Evolutionary conservation across 2,329 filamentous ascomycete genomes (phyloP).

Genomic region (Clarireedia sp.): DNA sequence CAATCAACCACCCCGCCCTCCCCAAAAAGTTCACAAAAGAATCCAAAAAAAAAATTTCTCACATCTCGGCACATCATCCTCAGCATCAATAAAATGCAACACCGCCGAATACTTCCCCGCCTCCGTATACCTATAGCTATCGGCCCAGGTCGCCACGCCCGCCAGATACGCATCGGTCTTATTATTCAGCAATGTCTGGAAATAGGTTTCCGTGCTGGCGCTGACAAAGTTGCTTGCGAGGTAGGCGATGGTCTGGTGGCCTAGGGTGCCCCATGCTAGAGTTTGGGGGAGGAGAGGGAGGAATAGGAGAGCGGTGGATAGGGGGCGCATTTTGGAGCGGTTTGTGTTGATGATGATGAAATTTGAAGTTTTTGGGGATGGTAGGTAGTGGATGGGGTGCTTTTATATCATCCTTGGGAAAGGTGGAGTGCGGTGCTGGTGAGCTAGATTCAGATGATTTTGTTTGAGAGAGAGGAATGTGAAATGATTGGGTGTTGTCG

Average conservation of each 20-base stretch:
- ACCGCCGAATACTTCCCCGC: slow-evolving; percentile 53
- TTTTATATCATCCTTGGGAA: neutral
- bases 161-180: slow-evolving; percentile 51
- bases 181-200: slow-evolving; percentile 50
- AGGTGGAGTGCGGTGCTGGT: neutral
- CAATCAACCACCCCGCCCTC: too few relatives aligned
- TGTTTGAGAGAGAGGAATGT: too few relatives aligned
- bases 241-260: slow-evolving; percentile 59
- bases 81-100: slow-evolving; percentile 64
- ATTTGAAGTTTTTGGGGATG: neutral
- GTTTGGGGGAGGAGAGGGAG: slow-evolving; percentile 7
- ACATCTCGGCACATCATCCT: slow-evolving; percentile 48
- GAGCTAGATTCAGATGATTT: neutral
- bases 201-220: slow-evolving; percentile 45
- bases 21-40: neutral
- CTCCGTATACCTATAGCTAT: slow-evolving; percentile 52
- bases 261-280: slow-evolving; percentile 37
- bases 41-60: neutral
- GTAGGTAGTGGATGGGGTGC: neutral
- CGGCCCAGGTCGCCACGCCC: slow-evolving; percentile 58
- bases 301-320: neutral
- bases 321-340: neutral
- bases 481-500: neutral
- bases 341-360: neutral
- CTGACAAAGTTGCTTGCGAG: slow-evolving; percentile 53